Evolutionary conservation across 2,329 filamentous ascomycete species (phyloP), one percentile per base, ranked within the genome.

Genomic region (Erysiphe neolycopersici): DNA sequence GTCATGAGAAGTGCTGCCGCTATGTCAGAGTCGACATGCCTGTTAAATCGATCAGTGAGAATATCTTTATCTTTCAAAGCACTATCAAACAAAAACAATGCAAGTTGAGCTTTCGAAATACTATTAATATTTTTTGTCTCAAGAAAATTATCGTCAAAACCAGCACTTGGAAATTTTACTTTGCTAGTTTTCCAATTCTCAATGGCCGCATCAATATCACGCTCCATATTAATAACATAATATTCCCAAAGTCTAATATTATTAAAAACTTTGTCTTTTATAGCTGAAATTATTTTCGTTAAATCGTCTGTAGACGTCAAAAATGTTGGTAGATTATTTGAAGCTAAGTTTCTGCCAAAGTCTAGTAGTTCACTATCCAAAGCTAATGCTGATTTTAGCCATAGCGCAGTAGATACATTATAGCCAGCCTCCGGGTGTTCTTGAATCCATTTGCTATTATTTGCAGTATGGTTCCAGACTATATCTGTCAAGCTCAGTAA

Each of bases 351-450:
- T 22, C 66, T 62, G 47, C 76, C 66, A 54, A 72, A 80, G 43
- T 71, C 60, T 43, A 79, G 57, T n/a, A 95, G 62, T 31, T 74
- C 76, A 36, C 66, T 72, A 54, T 92, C 76, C n/a, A 95, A 65
- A 46, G 83, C 79, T 14, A 93, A 73, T 2, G 75, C 75, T 10
- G 73, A 66, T 54, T 77, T 67, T 13, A 79, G 60, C 71, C 74
- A 78, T 0, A 89, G 89, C 0, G 89, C 85, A 0, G 87, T 95
- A 36, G 76, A 75, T 49, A 93, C 65, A 58, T 91, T 98, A 67
- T 98, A 98, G 14, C 89, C 89, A 38, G 84, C 79, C 53, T 98
- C 89, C 0, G 91, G 89, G 55, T 98, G 87, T 47, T 91, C 79
- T 56, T 91, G 69, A 11, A 98, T 69, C 89, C 89, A 98, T 53